phyloP scores from a whole-genome alignment of 2,329 filamentous ascomycete genomes.

The Fusarium tupiense region DNA sequence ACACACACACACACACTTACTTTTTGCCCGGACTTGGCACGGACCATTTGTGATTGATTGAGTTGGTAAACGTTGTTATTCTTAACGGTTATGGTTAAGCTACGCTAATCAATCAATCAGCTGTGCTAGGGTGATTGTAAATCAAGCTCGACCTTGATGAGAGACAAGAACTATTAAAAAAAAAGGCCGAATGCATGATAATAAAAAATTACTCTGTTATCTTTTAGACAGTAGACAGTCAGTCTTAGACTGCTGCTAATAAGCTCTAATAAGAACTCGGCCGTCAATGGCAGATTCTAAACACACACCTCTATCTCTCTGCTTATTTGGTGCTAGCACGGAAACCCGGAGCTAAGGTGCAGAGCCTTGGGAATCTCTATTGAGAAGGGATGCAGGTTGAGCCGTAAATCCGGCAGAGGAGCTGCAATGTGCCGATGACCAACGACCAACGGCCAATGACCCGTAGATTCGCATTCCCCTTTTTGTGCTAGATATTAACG shows the following conservation, averaged over 20 bases:
- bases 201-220: not conserved
- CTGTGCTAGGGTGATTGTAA: constrained; percentile 23
- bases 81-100: constrained; percentile 15
- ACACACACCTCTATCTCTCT: constrained; percentile 13
- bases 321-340: constrained; percentile 8
- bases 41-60: constrained; percentile 1
- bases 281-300: not conserved
- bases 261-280: not conserved
- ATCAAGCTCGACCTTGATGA: constrained; percentile 7
- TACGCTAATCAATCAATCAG: constrained; percentile 4
- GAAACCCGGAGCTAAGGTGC: constrained; percentile 22
- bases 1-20: not conserved
- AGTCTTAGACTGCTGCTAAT: not conserved
- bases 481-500: constrained; percentile 4
- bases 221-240: not conserved
- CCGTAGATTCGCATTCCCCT: not conserved
- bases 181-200: constrained; percentile 12
- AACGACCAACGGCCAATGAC: constrained; percentile 19
- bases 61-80: constrained; percentile 1
- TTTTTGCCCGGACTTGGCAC: not conserved
- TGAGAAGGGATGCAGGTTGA: constrained; percentile 15
- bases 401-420: constrained; percentile 41
- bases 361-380: not conserved
- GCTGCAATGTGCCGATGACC: constrained; percentile 15
- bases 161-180: not conserved